Conservation (phyloP, 768 basidiomycete genomes). For the Amanita rubescens region DNA sequence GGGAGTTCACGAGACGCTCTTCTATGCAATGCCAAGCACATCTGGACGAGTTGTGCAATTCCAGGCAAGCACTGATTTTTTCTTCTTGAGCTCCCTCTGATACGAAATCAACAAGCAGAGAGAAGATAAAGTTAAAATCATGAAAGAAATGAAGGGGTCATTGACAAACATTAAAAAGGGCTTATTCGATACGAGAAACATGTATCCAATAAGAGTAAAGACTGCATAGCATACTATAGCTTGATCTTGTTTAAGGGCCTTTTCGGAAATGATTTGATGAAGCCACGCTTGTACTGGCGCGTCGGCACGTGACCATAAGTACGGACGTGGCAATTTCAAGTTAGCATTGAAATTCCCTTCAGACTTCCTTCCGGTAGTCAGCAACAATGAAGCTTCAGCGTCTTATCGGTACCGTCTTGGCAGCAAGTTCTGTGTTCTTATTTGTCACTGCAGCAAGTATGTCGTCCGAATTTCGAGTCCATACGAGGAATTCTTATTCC, state of each 20-base stretch:
- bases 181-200: background rate
- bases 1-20: constrained; percentile 44
- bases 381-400: constrained; percentile 4
- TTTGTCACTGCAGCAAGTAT: constrained; percentile 13
- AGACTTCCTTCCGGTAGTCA: background rate
- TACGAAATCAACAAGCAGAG: background rate
- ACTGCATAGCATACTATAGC: too few relatives aligned
- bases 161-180: background rate
- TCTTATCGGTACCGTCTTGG: constrained; percentile 1
- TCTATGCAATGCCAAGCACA: constrained; percentile 72
- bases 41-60: constrained; percentile 69
- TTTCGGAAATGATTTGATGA: background rate
- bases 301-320: background rate
- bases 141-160: constrained; percentile 1
- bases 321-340: constrained; percentile 14
- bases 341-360: background rate
- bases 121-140: constrained; percentile 3
- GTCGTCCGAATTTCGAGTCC: constrained; percentile 14
- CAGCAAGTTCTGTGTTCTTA: constrained; percentile 12
- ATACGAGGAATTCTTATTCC: background rate
- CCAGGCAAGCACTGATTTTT: constrained; percentile 41
- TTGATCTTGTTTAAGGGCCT: background rate
- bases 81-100: background rate
- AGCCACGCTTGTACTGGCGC: background rate
- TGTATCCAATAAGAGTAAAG: background rate